phyloP scores from a whole-genome alignment of 805 yeast species.

The Nakazawaea pomicola region DNA sequence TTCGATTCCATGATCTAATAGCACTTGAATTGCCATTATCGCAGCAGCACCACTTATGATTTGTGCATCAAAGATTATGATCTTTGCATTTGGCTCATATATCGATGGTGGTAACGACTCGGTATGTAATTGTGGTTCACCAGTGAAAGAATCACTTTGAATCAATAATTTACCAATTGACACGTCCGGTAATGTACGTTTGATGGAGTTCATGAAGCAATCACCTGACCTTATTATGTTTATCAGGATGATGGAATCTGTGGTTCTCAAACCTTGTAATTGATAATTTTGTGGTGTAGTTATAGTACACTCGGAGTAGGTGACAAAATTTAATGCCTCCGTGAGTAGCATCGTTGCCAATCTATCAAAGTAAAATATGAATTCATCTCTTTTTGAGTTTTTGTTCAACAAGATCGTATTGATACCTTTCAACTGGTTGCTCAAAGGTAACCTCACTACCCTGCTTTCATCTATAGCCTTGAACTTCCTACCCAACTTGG shows the following conservation, averaged over 20 bases:
- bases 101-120: conserved; percentile 56
- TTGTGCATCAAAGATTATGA: conserved; percentile 81
- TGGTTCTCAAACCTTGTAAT: conserved; percentile 24
- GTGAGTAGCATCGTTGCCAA: conserved; percentile 69
- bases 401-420: conserved; percentile 62
- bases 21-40: conserved; percentile 87
- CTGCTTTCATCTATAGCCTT: conserved; percentile 26
- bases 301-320: conserved; percentile 31
- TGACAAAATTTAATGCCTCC: conserved; percentile 57
- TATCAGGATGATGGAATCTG: conserved; percentile 60
- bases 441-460: conserved; percentile 35
- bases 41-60: conserved; percentile 90
- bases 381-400: conserved; percentile 61
- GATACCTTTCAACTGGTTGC: conserved; percentile 68
- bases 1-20: conserved; percentile 72
- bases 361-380: conserved; percentile 81
- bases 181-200: conserved; percentile 72
- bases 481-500: conserved; percentile 44
- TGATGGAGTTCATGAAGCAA: conserved; percentile 76
- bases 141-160: conserved; percentile 83
- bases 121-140: conserved; percentile 92
- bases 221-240: conserved; percentile 89
- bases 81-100: conserved; percentile 29
- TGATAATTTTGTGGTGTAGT: conserved; percentile 20
- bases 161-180: conserved; percentile 79